Evolutionary conservation across 805 yeast species (phyloP), one percentile per base, ranked within the genome.

Genomic region (Pichia californica): DNA sequence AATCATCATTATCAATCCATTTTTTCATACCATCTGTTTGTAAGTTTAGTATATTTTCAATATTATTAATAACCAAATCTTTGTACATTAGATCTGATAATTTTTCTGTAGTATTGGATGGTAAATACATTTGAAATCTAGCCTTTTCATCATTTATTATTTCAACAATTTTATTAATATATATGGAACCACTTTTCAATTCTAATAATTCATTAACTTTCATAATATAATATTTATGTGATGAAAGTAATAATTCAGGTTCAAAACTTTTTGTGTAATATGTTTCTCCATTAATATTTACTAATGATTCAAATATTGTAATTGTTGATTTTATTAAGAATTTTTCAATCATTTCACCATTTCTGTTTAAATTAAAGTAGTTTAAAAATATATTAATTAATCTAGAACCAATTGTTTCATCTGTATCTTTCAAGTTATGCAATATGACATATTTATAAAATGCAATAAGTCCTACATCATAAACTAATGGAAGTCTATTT

Each of bases 401-500:
- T 27, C 64, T 62, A 5, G 57, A 49, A 1, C 87, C 87, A 14
- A 86, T 67, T 8, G 43, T 41, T n/a, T 27, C 30, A 33, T 68
- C 67, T 41, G 71, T 66, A 38, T 70, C 56, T 5, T 36, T 14
- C 8, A 20, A 16, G 29, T 77, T 65, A 38, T 67, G 63, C 46
- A 74, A 72, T 29, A 88, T 62, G 7, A 88, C 69, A 21, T 69
- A 64, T 31, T 77, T 80, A 46, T 83, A 74, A 58, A 87, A 88
- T 8, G 80, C 59, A 27, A 72, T 73, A 20, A 88, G 68, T 0
- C 95, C 94, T 38, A 81, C 69, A 56, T 88, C 96, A 55, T 81
- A 82, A 2, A 83, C 70, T 45, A 80, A 65, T 4, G 83, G 77
- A 40, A 77, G 64, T 52, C 76, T 80, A 27, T 63, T 61, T 50